Base-by-base conservation (phyloP, 352 stramenopile species). In the Nothophytophthora sp. region DNA sequence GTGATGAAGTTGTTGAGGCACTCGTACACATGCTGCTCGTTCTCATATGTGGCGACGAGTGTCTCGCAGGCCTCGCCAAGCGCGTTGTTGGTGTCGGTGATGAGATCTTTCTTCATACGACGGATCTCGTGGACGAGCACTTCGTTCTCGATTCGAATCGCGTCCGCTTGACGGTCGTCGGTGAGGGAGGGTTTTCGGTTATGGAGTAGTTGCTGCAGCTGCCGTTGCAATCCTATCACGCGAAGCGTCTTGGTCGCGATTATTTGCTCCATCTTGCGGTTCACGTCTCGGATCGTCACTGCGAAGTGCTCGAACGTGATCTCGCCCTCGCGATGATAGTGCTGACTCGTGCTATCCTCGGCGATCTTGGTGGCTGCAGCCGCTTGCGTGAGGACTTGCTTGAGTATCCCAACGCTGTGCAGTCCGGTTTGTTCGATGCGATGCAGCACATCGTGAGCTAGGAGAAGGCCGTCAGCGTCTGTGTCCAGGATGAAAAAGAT, bases 11-110 rank as follows among this genome's bases (percentile, higher is more conserved):
- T 86, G 50, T 45, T 63, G 18, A 91, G 68, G 30, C 65, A 87
- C 43, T 87, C 69, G 38, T 89, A 86, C 1, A 91, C 81, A 41
- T 86, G 64, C 60, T 87, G 77, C 34, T 89, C 76, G 40, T 88
- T 89, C 39, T 78, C 73, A 30, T 83, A 91, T 3, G 69, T 79
- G n/a, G 78, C 64, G 25, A 91, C 63, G 18, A 91, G 69, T 3
- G 34, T 63, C 37, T 85, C 81, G 40, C 80, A 89, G 15, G 86
- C 63, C n/a, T 60, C 68, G 1, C 60, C 65, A 12, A 91, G 74
- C 4, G 59, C 59, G 18, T 63, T 68, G 4, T 60, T 73, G 16
- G 62, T 70, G 27, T 81, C 63, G 0, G 72, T 85, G 29, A 91
- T 76, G 15, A 86, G 57, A 16, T 87, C 73, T 23, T 60, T 66